phyloP scores from a whole-genome alignment of 1,284 basidiomycete species.

The Cutaneotrichosporon sp. region DNA sequence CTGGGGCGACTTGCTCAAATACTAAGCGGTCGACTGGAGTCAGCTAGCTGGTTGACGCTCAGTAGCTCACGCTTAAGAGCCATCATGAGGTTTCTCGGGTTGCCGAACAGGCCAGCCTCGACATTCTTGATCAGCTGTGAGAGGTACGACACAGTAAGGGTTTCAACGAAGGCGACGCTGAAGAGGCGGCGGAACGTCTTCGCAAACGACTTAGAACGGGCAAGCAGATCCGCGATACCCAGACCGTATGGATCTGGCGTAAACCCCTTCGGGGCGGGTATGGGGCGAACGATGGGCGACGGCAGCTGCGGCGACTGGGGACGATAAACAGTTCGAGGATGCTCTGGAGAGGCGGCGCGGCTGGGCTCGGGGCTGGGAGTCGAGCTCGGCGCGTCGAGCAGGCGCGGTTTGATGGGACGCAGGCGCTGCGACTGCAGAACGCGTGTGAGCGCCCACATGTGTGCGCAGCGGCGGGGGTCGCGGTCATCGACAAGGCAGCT shows the following conservation, averaged over 20 bases:
- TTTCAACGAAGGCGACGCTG: not conserved
- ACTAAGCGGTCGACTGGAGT: not conserved
- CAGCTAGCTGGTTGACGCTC: not conserved
- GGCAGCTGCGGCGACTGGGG: not conserved
- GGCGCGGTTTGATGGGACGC: not conserved
- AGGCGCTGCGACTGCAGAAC: not conserved
- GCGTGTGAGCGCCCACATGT: conserved; percentile 1
- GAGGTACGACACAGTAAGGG: not conserved
- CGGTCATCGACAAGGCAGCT: not conserved
- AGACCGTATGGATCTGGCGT: not conserved
- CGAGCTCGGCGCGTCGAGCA: no score
- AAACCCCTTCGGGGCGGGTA: no score
- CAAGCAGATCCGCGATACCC: not conserved
- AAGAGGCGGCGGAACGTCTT: not conserved
- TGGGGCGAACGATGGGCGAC: not conserved
- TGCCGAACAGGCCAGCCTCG: not conserved
- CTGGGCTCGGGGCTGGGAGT: no score
- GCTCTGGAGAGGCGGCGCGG: no score
- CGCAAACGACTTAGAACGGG: not conserved
- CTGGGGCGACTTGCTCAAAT: not conserved
- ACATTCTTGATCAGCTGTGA: not conserved
- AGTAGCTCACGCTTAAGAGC: not conserved
- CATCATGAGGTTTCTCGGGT: not conserved
- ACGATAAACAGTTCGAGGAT: no score
- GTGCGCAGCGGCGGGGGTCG: conserved; percentile 1